Evolutionary conservation across 2,329 filamentous ascomycete species (phyloP).

Genomic region (Botrytis byssoidea): DNA sequence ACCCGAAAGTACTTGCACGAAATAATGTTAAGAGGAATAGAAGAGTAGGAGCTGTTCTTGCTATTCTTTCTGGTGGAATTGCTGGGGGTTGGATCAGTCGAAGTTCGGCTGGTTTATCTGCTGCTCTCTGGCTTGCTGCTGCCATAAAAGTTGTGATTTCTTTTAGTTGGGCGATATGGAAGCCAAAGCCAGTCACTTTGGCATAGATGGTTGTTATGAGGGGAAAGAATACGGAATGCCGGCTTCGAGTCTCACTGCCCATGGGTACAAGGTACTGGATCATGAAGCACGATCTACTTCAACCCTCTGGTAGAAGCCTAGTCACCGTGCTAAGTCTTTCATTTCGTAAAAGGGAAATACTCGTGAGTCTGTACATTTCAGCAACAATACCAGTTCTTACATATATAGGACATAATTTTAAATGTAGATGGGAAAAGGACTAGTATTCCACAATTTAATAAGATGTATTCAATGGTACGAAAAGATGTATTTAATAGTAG

Average conservation of each 20-base stretch:
- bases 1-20: slow-evolving; percentile 50
- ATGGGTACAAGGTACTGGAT: not conserved
- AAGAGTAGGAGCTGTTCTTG: slow-evolving; percentile 49
- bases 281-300: not conserved
- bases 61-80: slow-evolving; percentile 54
- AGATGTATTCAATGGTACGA: no score
- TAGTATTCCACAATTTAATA: no score
- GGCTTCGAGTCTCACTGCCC: not conserved
- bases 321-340: not conserved
- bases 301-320: not conserved
- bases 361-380: not conserved
- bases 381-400: not conserved
- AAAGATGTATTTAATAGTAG: no score
- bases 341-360: not conserved
- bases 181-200: slow-evolving; percentile 32
- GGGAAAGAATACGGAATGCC: not conserved
- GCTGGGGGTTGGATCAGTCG: slow-evolving; percentile 55
- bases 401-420: not conserved
- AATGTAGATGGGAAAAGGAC: not conserved
- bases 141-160: slow-evolving; percentile 56
- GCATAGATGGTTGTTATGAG: not conserved
- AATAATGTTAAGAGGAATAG: slow-evolving; percentile 54
- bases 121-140: slow-evolving; percentile 47
- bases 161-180: slow-evolving; percentile 61
- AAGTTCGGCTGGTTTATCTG: slow-evolving; percentile 50